Evolutionary conservation across 371 early-diverging fungal species (phyloP).

Genomic region (Mucor lusitanicus): DNA sequence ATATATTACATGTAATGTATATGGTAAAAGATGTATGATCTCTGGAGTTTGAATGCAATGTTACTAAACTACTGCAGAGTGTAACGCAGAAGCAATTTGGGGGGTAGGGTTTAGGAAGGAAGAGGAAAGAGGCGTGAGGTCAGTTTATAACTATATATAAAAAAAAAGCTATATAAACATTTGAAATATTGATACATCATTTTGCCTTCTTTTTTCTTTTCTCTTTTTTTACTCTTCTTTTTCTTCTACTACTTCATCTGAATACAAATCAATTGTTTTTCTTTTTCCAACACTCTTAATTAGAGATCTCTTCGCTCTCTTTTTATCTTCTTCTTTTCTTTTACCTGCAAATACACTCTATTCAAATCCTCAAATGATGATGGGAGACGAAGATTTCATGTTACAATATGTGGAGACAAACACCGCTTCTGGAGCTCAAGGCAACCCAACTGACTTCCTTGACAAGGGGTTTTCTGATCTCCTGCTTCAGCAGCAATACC

Average conservation of each 20-base stretch:
- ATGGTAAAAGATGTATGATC: neutral
- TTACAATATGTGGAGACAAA: conserved; percentile 9
- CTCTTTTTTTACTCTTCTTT: conserved; percentile 1
- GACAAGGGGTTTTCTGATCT: conserved; percentile 19
- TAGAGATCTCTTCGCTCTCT: neutral
- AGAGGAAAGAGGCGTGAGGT: conserved; percentile 1
- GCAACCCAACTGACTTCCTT: conserved; percentile 6
- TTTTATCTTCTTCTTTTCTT: neutral
- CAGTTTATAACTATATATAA: neutral
- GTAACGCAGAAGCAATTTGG: neutral
- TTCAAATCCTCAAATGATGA: neutral
- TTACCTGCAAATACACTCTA: neutral
- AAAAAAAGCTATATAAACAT: conserved; percentile 3
- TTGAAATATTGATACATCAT: neutral
- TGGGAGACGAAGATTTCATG: conserved; percentile 11
- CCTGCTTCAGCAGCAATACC: conserved; percentile 10
- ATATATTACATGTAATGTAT: neutral
- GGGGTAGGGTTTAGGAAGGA: conserved; percentile 1
- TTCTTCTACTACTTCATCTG: conserved; percentile 1
- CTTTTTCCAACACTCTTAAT: neutral
- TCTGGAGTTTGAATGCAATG: neutral
- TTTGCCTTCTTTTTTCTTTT: conserved; percentile 1
- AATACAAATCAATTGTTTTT: neutral
- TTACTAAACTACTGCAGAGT: neutral
- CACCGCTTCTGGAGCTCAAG: neutral